Evolutionary conservation across 805 yeast species (phyloP).

Genomic region (Maudiozyma saulgeensis): DNA sequence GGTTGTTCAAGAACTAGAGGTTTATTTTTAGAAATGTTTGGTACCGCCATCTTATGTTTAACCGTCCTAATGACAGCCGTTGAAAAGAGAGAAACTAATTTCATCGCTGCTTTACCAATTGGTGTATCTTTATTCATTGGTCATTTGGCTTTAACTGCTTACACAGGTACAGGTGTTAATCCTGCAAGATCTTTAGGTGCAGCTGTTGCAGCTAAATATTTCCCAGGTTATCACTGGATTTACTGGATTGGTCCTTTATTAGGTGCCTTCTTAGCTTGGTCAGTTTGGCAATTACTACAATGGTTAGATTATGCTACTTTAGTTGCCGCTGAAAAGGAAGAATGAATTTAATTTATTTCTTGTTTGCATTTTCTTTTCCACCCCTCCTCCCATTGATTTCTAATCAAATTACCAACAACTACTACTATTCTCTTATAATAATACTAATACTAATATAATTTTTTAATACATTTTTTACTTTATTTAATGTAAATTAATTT

Average conservation of each 20-base stretch:
- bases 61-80: slow-evolving; percentile 79
- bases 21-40: slow-evolving; percentile 72
- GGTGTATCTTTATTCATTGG: slow-evolving; percentile 77
- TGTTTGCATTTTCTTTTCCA: neutral
- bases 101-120: slow-evolving; percentile 72
- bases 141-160: slow-evolving; percentile 71
- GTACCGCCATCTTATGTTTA: slow-evolving; percentile 60
- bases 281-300: slow-evolving; percentile 58
- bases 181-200: slow-evolving; percentile 90
- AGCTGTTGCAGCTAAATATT: slow-evolving; percentile 55
- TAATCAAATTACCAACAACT: neutral
- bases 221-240: slow-evolving; percentile 84
- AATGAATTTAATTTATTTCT: neutral
- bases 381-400: too few relatives aligned
- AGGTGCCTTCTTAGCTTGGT: slow-evolving; percentile 59
- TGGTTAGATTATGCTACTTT: slow-evolving; percentile 54
- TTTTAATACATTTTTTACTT: neutral
- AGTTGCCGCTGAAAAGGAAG: slow-evolving; percentile 12
- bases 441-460: neutral
- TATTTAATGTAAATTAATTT: neutral
- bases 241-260: slow-evolving; percentile 85
- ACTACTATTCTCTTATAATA: neutral
- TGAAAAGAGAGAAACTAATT: slow-evolving; percentile 67
- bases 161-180: slow-evolving; percentile 86
- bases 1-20: slow-evolving; percentile 69